phyloP scores from a whole-genome alignment of 352 stramenopile genomes.

The Aphanomyces stellatus region DNA sequence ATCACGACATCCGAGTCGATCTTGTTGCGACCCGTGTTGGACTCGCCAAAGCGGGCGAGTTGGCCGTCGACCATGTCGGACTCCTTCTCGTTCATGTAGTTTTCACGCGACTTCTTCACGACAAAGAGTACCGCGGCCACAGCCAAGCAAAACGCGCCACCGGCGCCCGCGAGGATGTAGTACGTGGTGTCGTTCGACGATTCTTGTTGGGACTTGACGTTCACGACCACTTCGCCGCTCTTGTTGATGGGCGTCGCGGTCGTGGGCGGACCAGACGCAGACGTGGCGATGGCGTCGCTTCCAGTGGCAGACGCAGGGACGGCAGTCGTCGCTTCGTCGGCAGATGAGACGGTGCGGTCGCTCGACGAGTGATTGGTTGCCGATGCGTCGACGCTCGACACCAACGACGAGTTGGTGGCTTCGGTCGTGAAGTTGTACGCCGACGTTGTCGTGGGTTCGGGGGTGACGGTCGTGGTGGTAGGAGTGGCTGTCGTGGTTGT shows the following conservation, averaged over 20 bases:
- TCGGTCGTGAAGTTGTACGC: background rate
- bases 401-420: background rate
- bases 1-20: slow-evolving; percentile 16
- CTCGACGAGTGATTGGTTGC: background rate
- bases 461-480: slow-evolving; percentile 3
- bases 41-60: slow-evolving; percentile 8
- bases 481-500: background rate
- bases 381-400: background rate
- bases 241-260: background rate
- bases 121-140: background rate
- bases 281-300: background rate
- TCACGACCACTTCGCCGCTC: background rate
- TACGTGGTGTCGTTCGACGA: background rate
- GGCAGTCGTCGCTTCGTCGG: background rate
- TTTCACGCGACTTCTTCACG: slow-evolving; percentile 11
- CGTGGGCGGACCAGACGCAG: background rate
- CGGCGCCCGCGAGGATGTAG: background rate
- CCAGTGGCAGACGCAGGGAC: background rate
- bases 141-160: background rate
- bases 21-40: background rate
- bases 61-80: slow-evolving; percentile 10
- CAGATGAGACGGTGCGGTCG: background rate
- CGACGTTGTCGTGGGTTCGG: slow-evolving; percentile 13
- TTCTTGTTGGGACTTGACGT: background rate
- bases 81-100: slow-evolving; percentile 17